Percentiles rank a stretch among this genome's conserved stretches.
These are phyloP conservation scores for Straminergon stramineum DNA, from an alignment of 225 moss, liverwort and hornwort genomes.

Conservation along the genomic window DNA sequence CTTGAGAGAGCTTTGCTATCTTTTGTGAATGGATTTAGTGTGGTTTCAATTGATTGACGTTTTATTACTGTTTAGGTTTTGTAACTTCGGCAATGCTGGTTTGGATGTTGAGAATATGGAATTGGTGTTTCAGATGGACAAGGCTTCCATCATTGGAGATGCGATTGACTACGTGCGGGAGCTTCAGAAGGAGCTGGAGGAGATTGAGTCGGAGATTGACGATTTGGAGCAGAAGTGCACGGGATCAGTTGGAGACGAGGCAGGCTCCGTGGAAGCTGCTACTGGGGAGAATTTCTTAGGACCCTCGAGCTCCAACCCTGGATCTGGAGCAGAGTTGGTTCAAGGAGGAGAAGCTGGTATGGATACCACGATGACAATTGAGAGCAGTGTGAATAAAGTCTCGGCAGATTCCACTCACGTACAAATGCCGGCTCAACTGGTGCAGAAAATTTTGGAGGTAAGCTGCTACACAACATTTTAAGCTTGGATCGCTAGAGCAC, in stretches of 20 bases:
- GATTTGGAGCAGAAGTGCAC: constrained; percentile 43
- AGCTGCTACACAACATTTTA: not conserved
- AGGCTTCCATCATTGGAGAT: constrained; percentile 49
- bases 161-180: constrained; percentile 52
- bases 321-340: not conserved
- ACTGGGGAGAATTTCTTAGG: constrained; percentile 39
- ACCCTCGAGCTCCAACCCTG: constrained; percentile 10
- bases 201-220: constrained; percentile 38
- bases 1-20: not conserved
- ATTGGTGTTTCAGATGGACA: constrained; percentile 34
- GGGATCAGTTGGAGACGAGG: constrained; percentile 33
- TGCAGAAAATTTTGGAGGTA: constrained; percentile 80
- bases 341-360: not conserved
- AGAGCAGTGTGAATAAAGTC: constrained; percentile 6
- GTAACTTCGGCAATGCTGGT: not conserved
- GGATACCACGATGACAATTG: not conserved
- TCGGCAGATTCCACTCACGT: not conserved
- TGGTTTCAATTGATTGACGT: not conserved
- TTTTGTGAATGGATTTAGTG: not conserved
- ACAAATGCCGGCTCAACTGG: not conserved
- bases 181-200: constrained; percentile 53
- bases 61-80: not conserved
- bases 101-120: not conserved
- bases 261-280: constrained; percentile 16
- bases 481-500: not conserved